Conservation (phyloP, 352 stramenopile genomes). For the Pythium chondricola region DNA sequence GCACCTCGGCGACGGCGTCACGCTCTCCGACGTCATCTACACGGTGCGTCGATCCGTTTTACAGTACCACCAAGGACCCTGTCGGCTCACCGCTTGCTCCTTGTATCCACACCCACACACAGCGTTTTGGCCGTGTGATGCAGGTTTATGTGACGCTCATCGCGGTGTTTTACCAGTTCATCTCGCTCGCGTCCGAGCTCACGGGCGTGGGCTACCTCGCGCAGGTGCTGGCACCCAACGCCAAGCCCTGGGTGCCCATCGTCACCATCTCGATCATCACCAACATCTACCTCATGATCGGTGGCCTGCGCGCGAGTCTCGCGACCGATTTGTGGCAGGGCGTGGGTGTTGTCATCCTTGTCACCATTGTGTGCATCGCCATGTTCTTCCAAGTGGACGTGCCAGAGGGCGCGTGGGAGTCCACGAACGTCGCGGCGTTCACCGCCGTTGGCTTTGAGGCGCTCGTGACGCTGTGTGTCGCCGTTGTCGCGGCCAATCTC, state of each 20-base stretch:
- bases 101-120: slow-evolving; percentile 6
- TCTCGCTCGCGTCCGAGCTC: slow-evolving; percentile 67
- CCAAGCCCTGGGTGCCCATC: slow-evolving; percentile 52
- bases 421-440: slow-evolving; percentile 54
- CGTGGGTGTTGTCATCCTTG: slow-evolving; percentile 46
- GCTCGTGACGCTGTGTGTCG: slow-evolving; percentile 65
- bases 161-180: slow-evolving; percentile 79
- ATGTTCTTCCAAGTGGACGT: slow-evolving; percentile 55
- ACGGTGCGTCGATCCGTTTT: slow-evolving; percentile 31
- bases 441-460: slow-evolving; percentile 59
- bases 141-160: slow-evolving; percentile 63
- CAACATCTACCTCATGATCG: slow-evolving; percentile 70
- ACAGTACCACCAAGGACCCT: too few species aligned
- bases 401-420: slow-evolving; percentile 38
- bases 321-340: slow-evolving; percentile 73
- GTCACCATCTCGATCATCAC: slow-evolving; percentile 53
- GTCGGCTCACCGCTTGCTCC: too few species aligned
- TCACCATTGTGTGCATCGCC: slow-evolving; percentile 53
- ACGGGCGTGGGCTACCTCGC: slow-evolving; percentile 55
- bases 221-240: slow-evolving; percentile 36
- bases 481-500: slow-evolving; percentile 52
- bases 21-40: slow-evolving; percentile 62
- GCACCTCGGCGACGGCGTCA: slow-evolving; percentile 61
- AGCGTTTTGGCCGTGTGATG: slow-evolving; percentile 60
- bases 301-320: slow-evolving; percentile 62